These are phyloP conservation scores for Alternaria sp. DNA, from an alignment of 2,329 filamentous ascomycete genomes.

Conservation along the genomic window DNA sequence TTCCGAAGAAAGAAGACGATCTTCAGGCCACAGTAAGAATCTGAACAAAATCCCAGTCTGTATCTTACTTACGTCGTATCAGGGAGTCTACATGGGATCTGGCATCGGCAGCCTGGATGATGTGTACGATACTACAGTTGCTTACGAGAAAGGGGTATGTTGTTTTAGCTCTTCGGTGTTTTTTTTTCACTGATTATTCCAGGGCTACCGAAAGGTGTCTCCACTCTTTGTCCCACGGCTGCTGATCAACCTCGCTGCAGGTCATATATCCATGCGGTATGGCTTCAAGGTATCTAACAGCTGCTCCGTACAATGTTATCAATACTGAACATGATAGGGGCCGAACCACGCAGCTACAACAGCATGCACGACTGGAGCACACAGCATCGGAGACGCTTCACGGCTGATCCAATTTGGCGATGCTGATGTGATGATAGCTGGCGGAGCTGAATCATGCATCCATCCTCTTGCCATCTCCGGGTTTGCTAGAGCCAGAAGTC, in stretches of 20 bases:
- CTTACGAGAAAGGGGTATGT: conserved; percentile 75
- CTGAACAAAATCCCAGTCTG: neutral
- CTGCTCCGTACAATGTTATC: no score
- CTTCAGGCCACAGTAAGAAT: conserved; percentile 71
- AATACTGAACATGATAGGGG: conserved; percentile 60
- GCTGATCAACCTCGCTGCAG: conserved; percentile 92
- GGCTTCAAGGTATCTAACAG: conserved; percentile 68
- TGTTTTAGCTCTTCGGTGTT: no score
- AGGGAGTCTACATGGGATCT: conserved; percentile 91
- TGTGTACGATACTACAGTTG: conserved; percentile 82
- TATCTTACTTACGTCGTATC: conserved; percentile 15
- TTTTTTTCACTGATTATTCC: conserved; percentile 9
- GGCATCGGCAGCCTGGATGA: conserved; percentile 95
- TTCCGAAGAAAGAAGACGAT: conserved; percentile 66
- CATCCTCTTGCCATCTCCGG: conserved; percentile 92
- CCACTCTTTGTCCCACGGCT: conserved; percentile 93
- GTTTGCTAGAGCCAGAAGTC: conserved; percentile 85
- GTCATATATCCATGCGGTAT: conserved; percentile 92
- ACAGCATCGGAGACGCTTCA: conserved; percentile 93
- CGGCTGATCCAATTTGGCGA: conserved; percentile 91
- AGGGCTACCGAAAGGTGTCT: conserved; percentile 93
- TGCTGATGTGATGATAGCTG: conserved; percentile 95
- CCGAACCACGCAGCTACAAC: conserved; percentile 94
- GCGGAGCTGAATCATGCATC: conserved; percentile 92
- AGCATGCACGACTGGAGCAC: conserved; percentile 94